Evolutionary conservation across 2,329 filamentous ascomycete genomes (phyloP), one percentile per base, ranked within the genome.

Genomic region (Aureobasidium mangrovei): DNA sequence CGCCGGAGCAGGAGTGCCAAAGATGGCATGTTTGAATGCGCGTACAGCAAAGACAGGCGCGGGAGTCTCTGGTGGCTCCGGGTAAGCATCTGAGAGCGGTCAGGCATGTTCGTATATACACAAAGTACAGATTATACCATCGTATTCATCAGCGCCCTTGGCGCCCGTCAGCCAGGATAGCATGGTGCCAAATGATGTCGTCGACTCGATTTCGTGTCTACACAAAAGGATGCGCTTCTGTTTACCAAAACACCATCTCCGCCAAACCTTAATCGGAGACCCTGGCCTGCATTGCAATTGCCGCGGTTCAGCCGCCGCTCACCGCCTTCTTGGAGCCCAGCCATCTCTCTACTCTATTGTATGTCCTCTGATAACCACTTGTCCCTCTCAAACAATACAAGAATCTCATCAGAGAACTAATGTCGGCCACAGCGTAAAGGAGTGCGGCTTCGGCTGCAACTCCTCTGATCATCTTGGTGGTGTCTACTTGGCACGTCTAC

Each of bases 11-110:
- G 82, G 82, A 0, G 82, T 84, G 28, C 81, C 81, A 67, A 83
- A 84, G 54, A 85, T 68, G 41, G 80, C 79, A 57, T 81, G 80
- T 62, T 80, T 82, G 67, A 85, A 82, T 12, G 83, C 83, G 62
- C 82, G 82, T 54, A 83, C 77, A 18, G 82, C 82, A 64, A 86
- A 86, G 26, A 84, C 74, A 44, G 81, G 81, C 44, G 81, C 82
- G 7, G 83, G 82, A 1, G 83, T 85, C 60, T 83, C 80, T 47
- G 81, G 82, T 5, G 77, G 71, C 40, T 83, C 80, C 56, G 77
- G 63, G 32, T 52, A 56, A 12, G 53, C 7, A 31, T 54, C 53
- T 42, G 26, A 18, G 4, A 24, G 6, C 6, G 24, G 26, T 48
- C 29, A 48, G 38, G 28, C 29, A 10, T 27, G 27, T 24, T 5